These are phyloP conservation scores for Bipolaris cookei DNA, from an alignment of 2,329 filamentous ascomycete genomes.

Conservation along the genomic window DNA sequence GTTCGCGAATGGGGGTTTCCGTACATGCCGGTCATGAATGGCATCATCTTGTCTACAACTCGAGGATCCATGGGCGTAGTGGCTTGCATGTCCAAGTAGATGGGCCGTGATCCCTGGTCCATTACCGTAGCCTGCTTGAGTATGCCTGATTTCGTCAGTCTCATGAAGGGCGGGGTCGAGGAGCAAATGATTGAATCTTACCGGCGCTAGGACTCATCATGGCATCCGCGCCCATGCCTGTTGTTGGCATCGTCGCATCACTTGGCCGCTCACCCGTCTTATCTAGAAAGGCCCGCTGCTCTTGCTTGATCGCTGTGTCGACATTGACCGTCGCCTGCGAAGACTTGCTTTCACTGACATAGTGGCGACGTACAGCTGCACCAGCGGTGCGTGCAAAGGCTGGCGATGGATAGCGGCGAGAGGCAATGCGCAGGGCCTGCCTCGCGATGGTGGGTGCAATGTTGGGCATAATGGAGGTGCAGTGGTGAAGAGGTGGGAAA, in stretches of 20 bases:
- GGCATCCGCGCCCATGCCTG: slow-evolving; percentile 65
- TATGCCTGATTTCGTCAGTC: slow-evolving; percentile 62
- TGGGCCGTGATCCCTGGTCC: slow-evolving; percentile 90
- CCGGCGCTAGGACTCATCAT: slow-evolving; percentile 83
- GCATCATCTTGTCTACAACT: slow-evolving; percentile 95
- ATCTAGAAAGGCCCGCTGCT: slow-evolving; percentile 77
- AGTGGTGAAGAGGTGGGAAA: slow-evolving; percentile 13
- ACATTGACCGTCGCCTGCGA: slow-evolving; percentile 80
- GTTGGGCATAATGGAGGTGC: slow-evolving; percentile 51
- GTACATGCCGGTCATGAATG: slow-evolving; percentile 90
- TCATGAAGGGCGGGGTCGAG: slow-evolving; percentile 6
- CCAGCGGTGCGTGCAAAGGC: slow-evolving; percentile 51
- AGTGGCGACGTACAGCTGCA: slow-evolving; percentile 63
- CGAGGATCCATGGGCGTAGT: slow-evolving; percentile 94
- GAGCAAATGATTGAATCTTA: slow-evolving; percentile 33
- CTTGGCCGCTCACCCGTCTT: slow-evolving; percentile 62
- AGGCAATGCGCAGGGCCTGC: slow-evolving; percentile 70
- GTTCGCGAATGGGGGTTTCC: slow-evolving; percentile 97
- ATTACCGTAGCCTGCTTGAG: slow-evolving; percentile 91
- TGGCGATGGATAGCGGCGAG: slow-evolving; percentile 56
- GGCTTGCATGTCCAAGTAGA: slow-evolving; percentile 98
- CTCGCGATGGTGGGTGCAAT: slow-evolving; percentile 71
- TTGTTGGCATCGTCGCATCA: slow-evolving; percentile 65
- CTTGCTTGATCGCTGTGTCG: slow-evolving; percentile 83
- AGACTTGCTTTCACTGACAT: slow-evolving; percentile 83